Conservation (phyloP, 208 protist species). For the Trypanosoma conorhini region DNA sequence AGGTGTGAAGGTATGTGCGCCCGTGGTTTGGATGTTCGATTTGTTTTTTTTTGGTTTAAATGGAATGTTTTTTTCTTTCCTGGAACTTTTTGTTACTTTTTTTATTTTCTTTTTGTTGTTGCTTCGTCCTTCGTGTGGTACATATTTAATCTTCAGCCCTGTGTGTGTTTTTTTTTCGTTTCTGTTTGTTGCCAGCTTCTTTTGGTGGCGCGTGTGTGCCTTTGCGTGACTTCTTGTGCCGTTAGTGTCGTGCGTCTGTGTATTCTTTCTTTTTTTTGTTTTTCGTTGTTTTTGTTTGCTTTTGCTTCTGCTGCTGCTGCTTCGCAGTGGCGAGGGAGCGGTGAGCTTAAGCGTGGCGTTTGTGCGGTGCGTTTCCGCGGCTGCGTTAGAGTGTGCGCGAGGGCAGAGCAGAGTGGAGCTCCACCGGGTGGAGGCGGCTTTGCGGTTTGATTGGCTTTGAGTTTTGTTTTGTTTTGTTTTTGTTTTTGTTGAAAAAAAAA, state of each 20-base stretch:
- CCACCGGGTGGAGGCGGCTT: not conserved
- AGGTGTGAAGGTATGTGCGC: too few species aligned
- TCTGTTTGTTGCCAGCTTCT: not conserved
- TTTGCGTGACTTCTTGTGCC: slow-evolving; percentile 1
- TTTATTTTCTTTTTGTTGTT: slow-evolving; percentile 2
- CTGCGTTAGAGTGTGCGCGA: too few species aligned
- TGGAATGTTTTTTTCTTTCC: too few species aligned
- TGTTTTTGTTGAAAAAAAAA: not conserved
- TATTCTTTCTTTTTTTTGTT: slow-evolving; percentile 1
- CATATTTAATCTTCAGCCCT: too few species aligned
- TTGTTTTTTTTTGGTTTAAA: too few species aligned
- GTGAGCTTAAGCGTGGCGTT: too few species aligned
- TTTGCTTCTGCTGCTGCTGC: too few species aligned
- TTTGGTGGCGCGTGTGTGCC: not conserved
- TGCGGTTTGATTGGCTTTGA: not conserved
- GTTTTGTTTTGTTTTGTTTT: not conserved
- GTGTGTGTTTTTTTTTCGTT: not conserved
- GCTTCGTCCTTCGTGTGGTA: not conserved
- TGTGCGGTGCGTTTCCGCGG: too few species aligned
- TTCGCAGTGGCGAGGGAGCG: too few species aligned
- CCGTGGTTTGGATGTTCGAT: too few species aligned
- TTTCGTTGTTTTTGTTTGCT: not conserved
- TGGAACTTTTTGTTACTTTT: too few species aligned
- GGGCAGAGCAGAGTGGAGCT: too few species aligned
- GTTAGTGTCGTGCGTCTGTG: slow-evolving; percentile 25